phyloP scores from a whole-genome alignment of 495 filamentous ascomycete genomes.

The Terfezia claveryi region DNA sequence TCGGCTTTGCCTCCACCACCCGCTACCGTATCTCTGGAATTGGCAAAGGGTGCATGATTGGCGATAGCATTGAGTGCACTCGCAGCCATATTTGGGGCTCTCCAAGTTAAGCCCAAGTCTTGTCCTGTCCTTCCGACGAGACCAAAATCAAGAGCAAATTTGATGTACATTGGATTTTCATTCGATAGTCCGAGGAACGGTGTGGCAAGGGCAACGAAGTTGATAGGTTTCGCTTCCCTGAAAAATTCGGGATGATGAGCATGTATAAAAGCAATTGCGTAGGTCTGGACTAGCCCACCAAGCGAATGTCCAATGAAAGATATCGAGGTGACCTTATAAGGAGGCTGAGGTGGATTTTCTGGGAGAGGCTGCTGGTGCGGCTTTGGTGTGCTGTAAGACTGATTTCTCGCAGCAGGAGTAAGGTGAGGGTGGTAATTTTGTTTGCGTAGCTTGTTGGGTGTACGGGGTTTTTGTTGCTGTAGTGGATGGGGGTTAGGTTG shows the following conservation, averaged over 20 bases:
- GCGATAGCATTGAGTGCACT: conserved; percentile 21
- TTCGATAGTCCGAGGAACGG: conserved; percentile 88
- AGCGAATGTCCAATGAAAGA: conserved; percentile 90
- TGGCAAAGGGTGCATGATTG: conserved; percentile 1
- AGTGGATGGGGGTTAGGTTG: conserved; percentile 53
- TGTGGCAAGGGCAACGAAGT: conserved; percentile 79
- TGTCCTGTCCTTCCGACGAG: conserved; percentile 87
- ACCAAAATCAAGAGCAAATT: conserved; percentile 88
- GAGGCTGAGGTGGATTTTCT: conserved; percentile 26
- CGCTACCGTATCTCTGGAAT: neutral
- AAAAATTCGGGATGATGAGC: conserved; percentile 91
- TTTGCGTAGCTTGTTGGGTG: neutral
- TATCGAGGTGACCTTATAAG: conserved; percentile 81
- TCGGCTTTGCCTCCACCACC: conserved; percentile 3
- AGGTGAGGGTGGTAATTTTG: neutral
- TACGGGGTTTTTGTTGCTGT: neutral
- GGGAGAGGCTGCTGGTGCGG: neutral
- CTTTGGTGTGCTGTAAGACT: neutral
- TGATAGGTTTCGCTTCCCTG: conserved; percentile 63
- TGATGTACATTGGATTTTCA: conserved; percentile 91
- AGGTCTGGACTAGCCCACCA: conserved; percentile 77
- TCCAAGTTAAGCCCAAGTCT: conserved; percentile 86
- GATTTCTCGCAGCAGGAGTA: neutral
- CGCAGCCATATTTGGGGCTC: conserved; percentile 32
- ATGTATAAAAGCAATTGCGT: conserved; percentile 91